A percentile compares a stretch with the other conserved stretches of the same genome.
Evolutionary conservation across 2,329 filamentous ascomycete species (phyloP).

Genomic region (Botryosphaeria dothidea): DNA sequence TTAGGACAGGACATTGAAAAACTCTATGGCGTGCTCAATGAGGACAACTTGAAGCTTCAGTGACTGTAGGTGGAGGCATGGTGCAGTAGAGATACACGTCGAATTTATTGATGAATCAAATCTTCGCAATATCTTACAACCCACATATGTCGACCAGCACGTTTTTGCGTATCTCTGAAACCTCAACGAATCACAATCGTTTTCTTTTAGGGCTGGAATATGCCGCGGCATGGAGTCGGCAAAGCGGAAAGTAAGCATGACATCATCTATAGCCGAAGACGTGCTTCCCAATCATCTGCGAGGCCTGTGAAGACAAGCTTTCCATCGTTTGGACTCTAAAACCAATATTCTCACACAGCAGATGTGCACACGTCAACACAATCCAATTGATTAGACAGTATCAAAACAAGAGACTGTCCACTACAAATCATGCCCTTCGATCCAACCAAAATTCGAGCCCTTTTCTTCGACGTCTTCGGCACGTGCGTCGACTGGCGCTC

Average conservation of each 20-base stretch:
- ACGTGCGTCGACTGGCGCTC: slow-evolving; percentile 79
- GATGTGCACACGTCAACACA: neutral
- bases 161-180: neutral
- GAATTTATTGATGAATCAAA: neutral
- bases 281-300: neutral
- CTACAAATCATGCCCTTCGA: neutral
- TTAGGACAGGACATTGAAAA: slow-evolving; percentile 58
- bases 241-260: slow-evolving; percentile 5
- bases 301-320: too few relatives aligned
- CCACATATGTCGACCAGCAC: neutral
- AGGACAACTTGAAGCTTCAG: slow-evolving; percentile 61
- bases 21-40: slow-evolving; percentile 62
- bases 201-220: neutral
- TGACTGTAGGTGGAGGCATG: slow-evolving; percentile 26
- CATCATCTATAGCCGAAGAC: slow-evolving; percentile 12
- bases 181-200: neutral
- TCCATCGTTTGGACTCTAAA: neutral
- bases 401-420: too few relatives aligned
- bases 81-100: neutral
- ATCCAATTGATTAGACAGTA: too few relatives aligned
- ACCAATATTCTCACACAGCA: neutral
- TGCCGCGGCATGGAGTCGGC: slow-evolving; percentile 1
- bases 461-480: slow-evolving; percentile 77
- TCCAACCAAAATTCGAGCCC: slow-evolving; percentile 50
- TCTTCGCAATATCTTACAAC: neutral